These are phyloP conservation scores for Stachybotrys chartarum DNA, from an alignment of 2,329 filamentous ascomycete genomes.

Conservation along the genomic window DNA sequence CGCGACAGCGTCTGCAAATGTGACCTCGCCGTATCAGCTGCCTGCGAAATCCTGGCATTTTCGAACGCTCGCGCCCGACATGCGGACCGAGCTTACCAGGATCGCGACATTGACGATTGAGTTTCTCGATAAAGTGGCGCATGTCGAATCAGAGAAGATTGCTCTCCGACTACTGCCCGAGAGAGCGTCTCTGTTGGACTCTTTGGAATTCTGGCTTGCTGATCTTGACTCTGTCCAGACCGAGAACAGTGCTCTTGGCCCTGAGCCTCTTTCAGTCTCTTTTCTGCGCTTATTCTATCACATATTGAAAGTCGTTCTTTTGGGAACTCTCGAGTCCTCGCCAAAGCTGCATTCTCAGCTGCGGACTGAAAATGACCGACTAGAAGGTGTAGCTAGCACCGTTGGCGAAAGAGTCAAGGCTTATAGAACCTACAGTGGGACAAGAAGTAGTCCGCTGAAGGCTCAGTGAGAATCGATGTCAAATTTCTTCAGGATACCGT, in stretches of 20 bases:
- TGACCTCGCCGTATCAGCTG: slow-evolving; percentile 13
- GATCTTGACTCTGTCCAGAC: slow-evolving; percentile 16
- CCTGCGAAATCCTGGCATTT: slow-evolving; percentile 11
- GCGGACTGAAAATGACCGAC: slow-evolving; percentile 14
- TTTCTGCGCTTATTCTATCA: slow-evolving; percentile 27
- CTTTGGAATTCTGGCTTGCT: slow-evolving; percentile 23
- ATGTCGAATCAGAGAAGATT: slow-evolving; percentile 11
- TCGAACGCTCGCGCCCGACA: slow-evolving; percentile 27
- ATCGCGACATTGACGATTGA: slow-evolving; percentile 22
- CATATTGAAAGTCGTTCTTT: slow-evolving; percentile 24
- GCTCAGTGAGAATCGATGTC: too few relatives aligned
- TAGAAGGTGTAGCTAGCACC: too few relatives aligned
- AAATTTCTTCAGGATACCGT: too few relatives aligned
- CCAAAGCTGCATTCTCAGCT: slow-evolving; percentile 16
- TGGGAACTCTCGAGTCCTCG: slow-evolving; percentile 22
- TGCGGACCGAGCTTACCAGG: slow-evolving; percentile 24
- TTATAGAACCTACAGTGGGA: too few relatives aligned
- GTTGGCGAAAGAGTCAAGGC: too few relatives aligned
- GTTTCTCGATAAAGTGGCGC: slow-evolving; percentile 22
- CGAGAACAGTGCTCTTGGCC: slow-evolving; percentile 8
- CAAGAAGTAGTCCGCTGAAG: too few relatives aligned
- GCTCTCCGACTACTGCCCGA: slow-evolving; percentile 19
- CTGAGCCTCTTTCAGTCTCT: slow-evolving; percentile 20
- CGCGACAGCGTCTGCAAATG: slow-evolving; percentile 8
- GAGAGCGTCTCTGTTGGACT: slow-evolving; percentile 21